Base-by-base conservation (phyloP, 1,284 basidiomycete genomes). In the Tylopilus orsonianus region DNA sequence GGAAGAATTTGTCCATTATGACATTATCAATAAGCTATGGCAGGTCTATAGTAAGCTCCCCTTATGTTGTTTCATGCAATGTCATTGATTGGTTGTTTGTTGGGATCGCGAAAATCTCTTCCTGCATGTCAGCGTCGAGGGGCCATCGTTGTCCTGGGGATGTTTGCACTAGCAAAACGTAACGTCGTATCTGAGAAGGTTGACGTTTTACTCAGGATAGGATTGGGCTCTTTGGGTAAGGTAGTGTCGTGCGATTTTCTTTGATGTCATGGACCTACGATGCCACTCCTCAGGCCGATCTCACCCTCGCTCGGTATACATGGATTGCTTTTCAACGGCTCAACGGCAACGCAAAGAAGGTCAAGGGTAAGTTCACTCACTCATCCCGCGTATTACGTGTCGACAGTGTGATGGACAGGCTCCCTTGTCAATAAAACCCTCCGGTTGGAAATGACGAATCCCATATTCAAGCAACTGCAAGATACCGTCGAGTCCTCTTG, bases 341-440 rank as follows among this genome's bases (percentile, higher is more conserved):
- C 14, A 91, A 92, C 41, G 97, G 97, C 1, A 97, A 91, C 59
- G 90, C 85, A 26, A 99, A 98, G 75, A 99, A 98, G 68, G 84
- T 99, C 57, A 99, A 99, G 75, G 96, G 91, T 85, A 48, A 46
- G 68, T 5, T 53, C 12, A 8, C 4, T 5, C 18, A 24, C 29
- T n/a, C 2, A 24, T 26, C 14, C 13, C n/a, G 8, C 1, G 10
- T 33, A 2, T 29, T 13, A 29, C 16, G 1, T 12, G 5, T 12
- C 5, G n/a, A 53, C 13, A 8, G 5, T 12, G 2, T 18, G 24
- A 26, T n/a, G 40, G 16, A 33, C 43, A 89, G 91, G 93, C 2
- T 96, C 93, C 0, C 79, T 98, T 13, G 74, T 85, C 20, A 92
- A 98, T 72, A 91, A 93, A 60, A 89, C 84, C 5, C 77, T 94